phyloP scores from a whole-genome alignment of 2,329 filamentous ascomycete species.

The Pseudocercospora eumusae region DNA sequence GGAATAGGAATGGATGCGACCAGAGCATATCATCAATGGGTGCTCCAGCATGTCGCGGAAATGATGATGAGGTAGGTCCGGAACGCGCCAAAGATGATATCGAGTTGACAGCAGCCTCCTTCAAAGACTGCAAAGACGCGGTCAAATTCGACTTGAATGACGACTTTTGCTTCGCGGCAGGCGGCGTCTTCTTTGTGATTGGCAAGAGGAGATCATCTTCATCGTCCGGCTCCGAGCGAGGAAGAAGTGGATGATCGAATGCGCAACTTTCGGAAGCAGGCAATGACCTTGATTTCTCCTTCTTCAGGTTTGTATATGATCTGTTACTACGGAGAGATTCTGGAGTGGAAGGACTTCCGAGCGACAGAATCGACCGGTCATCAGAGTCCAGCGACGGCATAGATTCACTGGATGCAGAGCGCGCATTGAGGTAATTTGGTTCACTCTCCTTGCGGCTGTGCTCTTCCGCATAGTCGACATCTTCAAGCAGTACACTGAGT shows the following conservation, averaged over 20 bases:
- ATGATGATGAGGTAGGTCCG: slow-evolving; percentile 22
- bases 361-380: slow-evolving; percentile 51
- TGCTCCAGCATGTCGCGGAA: slow-evolving; percentile 21
- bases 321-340: slow-evolving; percentile 40
- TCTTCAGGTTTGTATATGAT: slow-evolving; percentile 45
- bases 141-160: slow-evolving; percentile 66
- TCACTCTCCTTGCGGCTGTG: slow-evolving; percentile 39
- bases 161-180: slow-evolving; percentile 47
- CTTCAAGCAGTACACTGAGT: slow-evolving; percentile 59
- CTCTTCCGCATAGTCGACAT: slow-evolving; percentile 51
- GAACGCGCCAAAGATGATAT: slow-evolving; percentile 58
- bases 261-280: slow-evolving; percentile 56
- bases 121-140: slow-evolving; percentile 62
- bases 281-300: slow-evolving; percentile 52
- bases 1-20: slow-evolving; percentile 59
- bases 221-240: slow-evolving; percentile 38
- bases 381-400: slow-evolving; percentile 55
- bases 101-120: slow-evolving; percentile 59
- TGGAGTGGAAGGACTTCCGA: slow-evolving; percentile 47
- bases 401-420: slow-evolving; percentile 61
- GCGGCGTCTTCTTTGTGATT: slow-evolving; percentile 33
- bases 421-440: slow-evolving; percentile 47
- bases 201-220: slow-evolving; percentile 38
- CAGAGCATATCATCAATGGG: slow-evolving; percentile 59
- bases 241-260: slow-evolving; percentile 59